Percentiles rank a stretch among this genome's conserved stretches.
These are phyloP conservation scores for Leccinum aurantiacum DNA, from an alignment of 768 basidiomycete species.

Conservation along the genomic window DNA sequence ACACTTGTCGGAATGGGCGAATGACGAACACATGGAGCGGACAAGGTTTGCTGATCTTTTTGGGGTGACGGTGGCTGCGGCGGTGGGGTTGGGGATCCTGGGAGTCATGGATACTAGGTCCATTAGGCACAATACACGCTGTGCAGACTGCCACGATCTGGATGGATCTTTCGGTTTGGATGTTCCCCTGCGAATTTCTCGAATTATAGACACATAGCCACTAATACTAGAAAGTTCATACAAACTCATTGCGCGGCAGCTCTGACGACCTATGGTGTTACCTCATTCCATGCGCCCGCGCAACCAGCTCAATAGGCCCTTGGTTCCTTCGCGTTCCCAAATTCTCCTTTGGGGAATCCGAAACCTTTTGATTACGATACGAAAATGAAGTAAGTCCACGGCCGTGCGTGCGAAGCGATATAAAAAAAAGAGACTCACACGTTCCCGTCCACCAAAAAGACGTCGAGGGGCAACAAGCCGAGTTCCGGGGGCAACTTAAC, in stretches of 20 bases:
- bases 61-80: not conserved
- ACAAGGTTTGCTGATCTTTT: not conserved
- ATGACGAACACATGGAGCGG: not conserved
- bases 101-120: not conserved
- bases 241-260: not conserved
- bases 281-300: conserved; percentile 66
- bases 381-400: not conserved
- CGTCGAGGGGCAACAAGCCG: conserved; percentile 74
- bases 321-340: conserved; percentile 87
- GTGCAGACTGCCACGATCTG: not conserved
- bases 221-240: not conserved
- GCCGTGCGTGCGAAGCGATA: not conserved
- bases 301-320: conserved; percentile 77
- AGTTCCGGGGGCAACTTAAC: conserved; percentile 65
- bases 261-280: not conserved
- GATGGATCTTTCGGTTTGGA: not conserved
- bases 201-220: not conserved
- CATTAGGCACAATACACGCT: not conserved
- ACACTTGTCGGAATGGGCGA: not conserved
- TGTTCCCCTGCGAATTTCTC: not conserved
- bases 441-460: conserved; percentile 84
- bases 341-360: conserved; percentile 77
- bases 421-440: conserved; percentile 47
- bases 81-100: not conserved
- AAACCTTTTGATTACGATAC: conserved; percentile 50